A percentile compares a stretch with the other conserved stretches of the same genome.
Conservation (phyloP, 2,329 filamentous ascomycete genomes). For the Penicillium sp. region DNA sequence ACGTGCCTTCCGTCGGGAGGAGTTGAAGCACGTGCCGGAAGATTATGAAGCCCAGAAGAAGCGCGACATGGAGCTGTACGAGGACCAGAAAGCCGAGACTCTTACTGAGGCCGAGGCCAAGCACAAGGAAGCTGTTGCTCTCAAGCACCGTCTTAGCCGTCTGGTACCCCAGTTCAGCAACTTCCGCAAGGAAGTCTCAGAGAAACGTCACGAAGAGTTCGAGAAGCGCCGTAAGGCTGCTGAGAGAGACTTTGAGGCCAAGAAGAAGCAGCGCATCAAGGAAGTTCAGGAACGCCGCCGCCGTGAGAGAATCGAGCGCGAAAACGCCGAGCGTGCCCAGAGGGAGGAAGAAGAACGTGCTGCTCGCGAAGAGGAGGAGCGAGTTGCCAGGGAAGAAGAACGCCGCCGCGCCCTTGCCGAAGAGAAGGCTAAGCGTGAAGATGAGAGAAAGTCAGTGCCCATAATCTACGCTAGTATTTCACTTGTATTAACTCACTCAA, state of each 20-base stretch:
- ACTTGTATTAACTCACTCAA: conserved; percentile 39
- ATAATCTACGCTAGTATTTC: conserved; percentile 2
- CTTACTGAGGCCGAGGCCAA: conserved; percentile 81
- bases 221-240: conserved; percentile 91
- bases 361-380: conserved; percentile 83
- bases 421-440: conserved; percentile 66
- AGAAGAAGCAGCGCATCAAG: conserved; percentile 85
- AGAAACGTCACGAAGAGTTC: conserved; percentile 91
- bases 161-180: conserved; percentile 83
- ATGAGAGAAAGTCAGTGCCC: conserved; percentile 60
- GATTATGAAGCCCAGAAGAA: conserved; percentile 87
- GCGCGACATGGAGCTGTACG: conserved; percentile 77
- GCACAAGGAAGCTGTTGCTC: conserved; percentile 87
- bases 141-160: conserved; percentile 89
- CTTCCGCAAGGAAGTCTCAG: conserved; percentile 81
- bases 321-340: conserved; percentile 78
- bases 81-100: conserved; percentile 76
- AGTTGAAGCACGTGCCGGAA: conserved; percentile 84
- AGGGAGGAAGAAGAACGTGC: conserved; percentile 86
- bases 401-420: conserved; percentile 74
- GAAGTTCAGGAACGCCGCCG: conserved; percentile 83
- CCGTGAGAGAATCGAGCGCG: conserved; percentile 80
- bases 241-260: conserved; percentile 89
- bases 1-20: conserved; percentile 94
- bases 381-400: conserved; percentile 77